Evolutionary conservation across 495 filamentous ascomycete genomes (phyloP).

Genomic region (Glarea lozoyensis): DNA sequence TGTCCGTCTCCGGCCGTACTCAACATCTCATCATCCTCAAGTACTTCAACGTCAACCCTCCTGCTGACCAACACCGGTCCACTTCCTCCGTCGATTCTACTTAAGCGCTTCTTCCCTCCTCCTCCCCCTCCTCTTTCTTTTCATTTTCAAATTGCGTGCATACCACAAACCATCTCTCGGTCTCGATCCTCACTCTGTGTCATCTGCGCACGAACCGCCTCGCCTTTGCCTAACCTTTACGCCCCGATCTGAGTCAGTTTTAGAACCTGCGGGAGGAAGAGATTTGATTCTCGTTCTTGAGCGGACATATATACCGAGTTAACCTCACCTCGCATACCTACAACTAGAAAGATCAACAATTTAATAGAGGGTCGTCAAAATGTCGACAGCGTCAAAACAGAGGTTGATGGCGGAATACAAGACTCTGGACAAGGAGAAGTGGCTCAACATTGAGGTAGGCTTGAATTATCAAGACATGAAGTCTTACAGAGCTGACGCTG

Average conservation of each 20-base stretch:
- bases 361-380: not conserved
- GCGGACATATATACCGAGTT: too few species aligned
- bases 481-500: slow-evolving; percentile 1
- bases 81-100: not conserved
- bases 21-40: too few species aligned
- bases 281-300: too few species aligned
- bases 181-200: too few species aligned
- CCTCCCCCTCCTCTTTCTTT: too few species aligned
- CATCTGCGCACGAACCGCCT: too few species aligned
- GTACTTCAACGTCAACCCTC: not conserved
- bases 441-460: slow-evolving; percentile 81
- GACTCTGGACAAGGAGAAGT: slow-evolving; percentile 73
- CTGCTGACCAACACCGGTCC: not conserved
- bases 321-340: not conserved
- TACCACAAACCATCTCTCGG: too few species aligned
- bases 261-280: too few species aligned
- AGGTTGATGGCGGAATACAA: slow-evolving; percentile 89
- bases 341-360: not conserved
- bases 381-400: slow-evolving; percentile 47
- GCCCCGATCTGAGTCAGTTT: too few species aligned
- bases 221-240: too few species aligned
- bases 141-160: too few species aligned
- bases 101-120: not conserved
- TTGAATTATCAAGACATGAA: not conserved
- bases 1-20: too few species aligned